Base-by-base conservation (phyloP, 371 early-diverging fungal species). In the Mucor piriformis region DNA sequence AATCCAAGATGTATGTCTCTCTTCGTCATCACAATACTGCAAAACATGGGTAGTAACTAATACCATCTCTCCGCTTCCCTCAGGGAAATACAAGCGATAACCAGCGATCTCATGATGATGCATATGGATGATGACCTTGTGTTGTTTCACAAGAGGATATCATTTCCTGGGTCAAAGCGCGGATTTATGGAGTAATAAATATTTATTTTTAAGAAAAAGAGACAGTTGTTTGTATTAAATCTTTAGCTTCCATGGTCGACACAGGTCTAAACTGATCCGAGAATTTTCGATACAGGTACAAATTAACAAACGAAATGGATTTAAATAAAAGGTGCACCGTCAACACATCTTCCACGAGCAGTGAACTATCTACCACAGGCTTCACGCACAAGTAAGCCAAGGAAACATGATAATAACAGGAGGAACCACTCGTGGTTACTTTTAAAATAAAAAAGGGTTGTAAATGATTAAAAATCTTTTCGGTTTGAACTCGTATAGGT, bases 201-300 rank as follows among this genome's bases (percentile, higher is more conserved):
- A 15, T 37, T 37, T 37, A 13, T n/a, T n/a, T n/a, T n/a, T n/a
- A n/a, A n/a, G n/a, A n/a, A n/a, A 37, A 13, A 6, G 38, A 11
- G n/a, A n/a, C 38, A 37, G 47, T 25, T 3, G 48, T 57, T 57
- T 57, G 57, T 6, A 57, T 46, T 6, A 48, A 18, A 18, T 48
- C 34, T 27, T 57, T 47, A 1, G 57, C 38, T 34, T 57, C 57
- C 57, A 38, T 47, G 1, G 18, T 16, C 7, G 46, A 37, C 3
- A 47, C 37, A n/a, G 20, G 37, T 34, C 49, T 34, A 25, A 37
- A 37, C 10, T 57, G 48, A 35, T 47, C 38, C 10, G 23, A 57
- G 27, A 57, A 35, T 35, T 48, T 46, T 29, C 46, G 34, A 10
- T 48, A 27, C 3, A 57, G 25, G 18, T 57, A 48, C 1, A 57